Evolutionary conservation across 2,329 filamentous ascomycete species (phyloP).

Genomic region (Nectriaceae sp.): DNA sequence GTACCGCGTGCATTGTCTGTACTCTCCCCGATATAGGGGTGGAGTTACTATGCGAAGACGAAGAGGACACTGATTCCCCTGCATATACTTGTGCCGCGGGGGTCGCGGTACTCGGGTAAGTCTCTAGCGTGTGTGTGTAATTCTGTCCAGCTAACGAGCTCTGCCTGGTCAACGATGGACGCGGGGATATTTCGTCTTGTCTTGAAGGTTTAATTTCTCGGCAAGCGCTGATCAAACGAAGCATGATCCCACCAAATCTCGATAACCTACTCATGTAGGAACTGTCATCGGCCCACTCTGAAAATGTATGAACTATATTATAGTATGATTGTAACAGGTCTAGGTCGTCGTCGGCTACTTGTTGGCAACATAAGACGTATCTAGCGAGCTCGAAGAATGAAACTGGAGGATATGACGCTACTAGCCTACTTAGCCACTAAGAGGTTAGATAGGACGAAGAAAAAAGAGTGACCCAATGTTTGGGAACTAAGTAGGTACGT

Average conservation of each 20-base stretch:
- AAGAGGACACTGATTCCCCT: constrained; percentile 5
- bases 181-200: not conserved
- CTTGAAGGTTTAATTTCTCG: not conserved
- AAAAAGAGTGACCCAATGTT: too few relatives aligned
- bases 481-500: not conserved
- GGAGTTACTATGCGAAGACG: constrained; percentile 7
- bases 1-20: too few relatives aligned
- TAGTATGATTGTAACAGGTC: constrained; percentile 1
- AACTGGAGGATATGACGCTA: constrained; percentile 10
- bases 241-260: constrained; percentile 2
- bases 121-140: constrained; percentile 3
- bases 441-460: not conserved
- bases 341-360: not conserved
- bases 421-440: not conserved
- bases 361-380: constrained; percentile 1
- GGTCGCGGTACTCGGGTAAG: not conserved
- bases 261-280: constrained; percentile 6
- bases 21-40: constrained; percentile 5
- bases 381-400: constrained; percentile 9
- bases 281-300: constrained; percentile 6
- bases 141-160: too few relatives aligned
- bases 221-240: not conserved
- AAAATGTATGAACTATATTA: not conserved
- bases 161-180: not conserved
- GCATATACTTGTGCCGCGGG: not conserved